phyloP scores from a whole-genome alignment of 306 rosid genomes.

The Psophocarpus tetragonolobus region DNA sequence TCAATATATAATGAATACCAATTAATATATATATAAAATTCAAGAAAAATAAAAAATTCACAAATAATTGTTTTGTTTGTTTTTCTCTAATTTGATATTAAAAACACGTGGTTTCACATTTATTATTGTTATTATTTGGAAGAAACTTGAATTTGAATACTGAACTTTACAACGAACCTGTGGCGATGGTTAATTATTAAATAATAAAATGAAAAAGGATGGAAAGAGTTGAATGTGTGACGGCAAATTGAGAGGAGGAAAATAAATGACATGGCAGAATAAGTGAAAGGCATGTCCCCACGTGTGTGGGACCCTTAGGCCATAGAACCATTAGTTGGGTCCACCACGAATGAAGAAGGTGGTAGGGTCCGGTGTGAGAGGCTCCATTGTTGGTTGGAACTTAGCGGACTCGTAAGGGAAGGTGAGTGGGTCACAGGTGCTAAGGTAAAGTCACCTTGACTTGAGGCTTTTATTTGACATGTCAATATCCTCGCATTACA shows the following conservation, averaged over 20 bases:
- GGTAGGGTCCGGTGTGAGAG: conserved; percentile 26
- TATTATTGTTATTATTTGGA: no score
- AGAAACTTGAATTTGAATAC: conserved; percentile 27
- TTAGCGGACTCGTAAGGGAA: conserved; percentile 29
- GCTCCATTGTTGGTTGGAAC: conserved; percentile 51
- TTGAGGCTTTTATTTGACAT: neutral
- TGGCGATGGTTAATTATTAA: neutral
- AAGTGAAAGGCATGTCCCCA: conserved; percentile 32
- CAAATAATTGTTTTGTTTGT: neutral
- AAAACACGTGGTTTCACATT: neutral
- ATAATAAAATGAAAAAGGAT: neutral
- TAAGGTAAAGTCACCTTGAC: conserved; percentile 3
- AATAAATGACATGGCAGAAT: conserved; percentile 40
- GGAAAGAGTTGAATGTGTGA: neutral
- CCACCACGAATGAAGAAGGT: conserved; percentile 32
- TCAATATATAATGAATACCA: no score
- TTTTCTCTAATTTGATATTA: neutral
- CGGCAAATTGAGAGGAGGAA: conserved; percentile 23
- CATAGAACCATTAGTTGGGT: conserved; percentile 13
- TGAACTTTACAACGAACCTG: conserved; percentile 31
- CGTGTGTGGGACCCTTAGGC: conserved; percentile 38
- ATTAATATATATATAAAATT: no score
- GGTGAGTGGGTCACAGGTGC: conserved; percentile 37
- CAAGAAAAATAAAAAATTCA: no score
- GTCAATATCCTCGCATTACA: conserved; percentile 18